A percentile compares a stretch with the other conserved stretches of the same genome.
phyloP scores from a whole-genome alignment of 345 rosid genomes.

The Populus simonii region DNA sequence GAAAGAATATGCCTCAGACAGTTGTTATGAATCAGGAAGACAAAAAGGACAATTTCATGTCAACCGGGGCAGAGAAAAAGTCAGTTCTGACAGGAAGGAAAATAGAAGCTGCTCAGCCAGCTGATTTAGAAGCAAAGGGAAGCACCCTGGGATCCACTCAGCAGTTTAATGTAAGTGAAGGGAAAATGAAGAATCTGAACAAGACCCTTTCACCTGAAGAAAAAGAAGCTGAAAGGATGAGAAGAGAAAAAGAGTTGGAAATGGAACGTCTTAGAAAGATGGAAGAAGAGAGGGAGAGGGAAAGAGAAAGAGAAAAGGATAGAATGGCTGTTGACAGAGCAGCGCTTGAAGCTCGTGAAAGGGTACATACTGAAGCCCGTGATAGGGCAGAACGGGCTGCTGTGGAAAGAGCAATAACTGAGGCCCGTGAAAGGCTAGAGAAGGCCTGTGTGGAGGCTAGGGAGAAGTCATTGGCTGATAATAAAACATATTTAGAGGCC shows the following conservation, averaged over 20 bases:
- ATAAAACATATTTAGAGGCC: conserved; percentile 53
- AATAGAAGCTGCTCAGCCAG: conserved; percentile 29
- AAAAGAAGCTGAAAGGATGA: conserved; percentile 53
- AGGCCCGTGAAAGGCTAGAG: conserved; percentile 91
- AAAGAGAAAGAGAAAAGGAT: conserved; percentile 90
- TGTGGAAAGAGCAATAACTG: conserved; percentile 63
- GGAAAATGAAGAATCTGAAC: conserved; percentile 34
- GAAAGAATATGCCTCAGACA: conserved; percentile 25
- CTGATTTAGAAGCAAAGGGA: conserved; percentile 28
- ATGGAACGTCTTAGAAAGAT: conserved; percentile 61
- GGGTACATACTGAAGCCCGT: conserved; percentile 45
- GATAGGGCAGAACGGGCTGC: conserved; percentile 57
- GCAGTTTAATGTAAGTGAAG: conserved; percentile 28
- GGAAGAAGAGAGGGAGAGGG: conserved; percentile 88
- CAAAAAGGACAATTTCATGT: conserved; percentile 31
- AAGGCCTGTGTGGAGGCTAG: conserved; percentile 90
- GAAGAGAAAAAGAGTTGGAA: conserved; percentile 61
- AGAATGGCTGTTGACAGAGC: conserved; percentile 81
- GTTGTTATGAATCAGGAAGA: conserved; percentile 32
- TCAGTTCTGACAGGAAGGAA: conserved; percentile 34
- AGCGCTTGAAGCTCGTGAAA: conserved; percentile 53
- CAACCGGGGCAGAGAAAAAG: conserved; percentile 36
- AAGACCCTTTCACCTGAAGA: conserved; percentile 35
- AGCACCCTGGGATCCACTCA: conserved; percentile 31
- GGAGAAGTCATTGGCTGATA: conserved; percentile 54